Percentiles rank a stretch among this genome's conserved stretches.
Conservation (phyloP, 208 protist species). For the Leishmania turanica region DNA sequence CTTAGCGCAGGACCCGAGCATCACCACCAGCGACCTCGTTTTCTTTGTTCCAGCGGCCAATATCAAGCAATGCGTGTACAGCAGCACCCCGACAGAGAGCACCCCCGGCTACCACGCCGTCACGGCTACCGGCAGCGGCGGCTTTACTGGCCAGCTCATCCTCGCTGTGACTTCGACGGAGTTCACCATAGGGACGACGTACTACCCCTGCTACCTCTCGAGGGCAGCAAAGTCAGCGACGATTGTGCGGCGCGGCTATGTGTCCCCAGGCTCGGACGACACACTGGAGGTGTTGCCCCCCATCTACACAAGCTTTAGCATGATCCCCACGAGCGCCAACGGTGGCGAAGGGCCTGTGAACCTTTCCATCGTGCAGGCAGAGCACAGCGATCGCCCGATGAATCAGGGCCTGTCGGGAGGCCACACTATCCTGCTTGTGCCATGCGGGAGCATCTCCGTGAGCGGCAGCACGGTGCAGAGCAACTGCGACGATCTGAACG, state of each 20-base stretch:
- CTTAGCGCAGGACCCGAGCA: conserved; percentile 50
- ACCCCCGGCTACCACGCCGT: conserved; percentile 49
- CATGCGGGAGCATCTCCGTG: conserved; percentile 36
- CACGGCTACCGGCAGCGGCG: conserved; percentile 28
- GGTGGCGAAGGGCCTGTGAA: conserved; percentile 63
- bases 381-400: conserved; percentile 36
- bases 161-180: conserved; percentile 40
- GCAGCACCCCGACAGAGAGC: conserved; percentile 13
- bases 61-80: conserved; percentile 23
- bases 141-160: conserved; percentile 43
- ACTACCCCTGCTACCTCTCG: conserved; percentile 80
- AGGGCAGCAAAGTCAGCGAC: conserved; percentile 28
- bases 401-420: conserved; percentile 64
- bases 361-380: conserved; percentile 47
- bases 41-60: conserved; percentile 52
- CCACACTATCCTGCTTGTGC: conserved; percentile 68
- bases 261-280: conserved; percentile 9
- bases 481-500: conserved; percentile 44
- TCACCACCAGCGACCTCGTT: conserved; percentile 61
- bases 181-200: conserved; percentile 57
- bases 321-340: conserved; percentile 38
- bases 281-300: conserved; percentile 62
- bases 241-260: conserved; percentile 37
- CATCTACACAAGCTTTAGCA: conserved; percentile 64
- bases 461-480: conserved; percentile 20